Evolutionary conservation across 768 basidiomycete genomes (phyloP).

Genomic region (Tricholoma terreum): DNA sequence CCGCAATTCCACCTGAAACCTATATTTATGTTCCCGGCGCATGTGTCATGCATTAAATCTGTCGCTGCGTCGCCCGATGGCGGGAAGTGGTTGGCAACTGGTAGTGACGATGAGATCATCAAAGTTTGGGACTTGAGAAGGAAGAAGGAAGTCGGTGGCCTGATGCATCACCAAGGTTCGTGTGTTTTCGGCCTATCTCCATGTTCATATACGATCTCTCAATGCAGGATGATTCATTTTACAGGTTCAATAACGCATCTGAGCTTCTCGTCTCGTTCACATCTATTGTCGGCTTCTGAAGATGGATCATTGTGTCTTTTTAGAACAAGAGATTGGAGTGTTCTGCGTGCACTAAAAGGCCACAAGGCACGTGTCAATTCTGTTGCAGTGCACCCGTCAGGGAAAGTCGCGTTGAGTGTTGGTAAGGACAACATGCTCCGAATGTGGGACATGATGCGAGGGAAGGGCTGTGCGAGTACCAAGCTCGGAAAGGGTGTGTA

Average conservation of each 20-base stretch:
- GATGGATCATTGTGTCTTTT: conserved; percentile 91
- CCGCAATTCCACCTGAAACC: conserved; percentile 54
- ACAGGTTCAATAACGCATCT: conserved; percentile 91
- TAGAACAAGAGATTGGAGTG: conserved; percentile 90
- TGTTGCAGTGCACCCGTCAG: conserved; percentile 89
- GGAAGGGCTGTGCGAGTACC: conserved; percentile 83
- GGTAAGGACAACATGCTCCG: conserved; percentile 86
- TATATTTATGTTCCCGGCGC: conserved; percentile 95
- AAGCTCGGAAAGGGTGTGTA: conserved; percentile 82
- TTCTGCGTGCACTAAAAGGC: conserved; percentile 83
- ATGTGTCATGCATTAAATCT: conserved; percentile 89
- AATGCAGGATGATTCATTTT: neutral
- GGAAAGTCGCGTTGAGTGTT: conserved; percentile 87
- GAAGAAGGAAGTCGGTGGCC: conserved; percentile 88
- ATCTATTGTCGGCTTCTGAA: conserved; percentile 88
- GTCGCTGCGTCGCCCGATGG: conserved; percentile 85
- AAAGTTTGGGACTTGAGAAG: conserved; percentile 95
- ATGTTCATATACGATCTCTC: conserved; percentile 2
- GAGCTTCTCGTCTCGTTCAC: conserved; percentile 81
- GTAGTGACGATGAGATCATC: conserved; percentile 93
- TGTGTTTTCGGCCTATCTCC: neutral
- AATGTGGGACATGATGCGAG: conserved; percentile 99
- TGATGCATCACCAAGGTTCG: conserved; percentile 93
- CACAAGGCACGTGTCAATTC: conserved; percentile 92
- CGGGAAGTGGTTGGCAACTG: conserved; percentile 95